Base-by-base conservation (phyloP, 352 stramenopile genomes). In the Thalassiosira livingstoniorum region DNA sequence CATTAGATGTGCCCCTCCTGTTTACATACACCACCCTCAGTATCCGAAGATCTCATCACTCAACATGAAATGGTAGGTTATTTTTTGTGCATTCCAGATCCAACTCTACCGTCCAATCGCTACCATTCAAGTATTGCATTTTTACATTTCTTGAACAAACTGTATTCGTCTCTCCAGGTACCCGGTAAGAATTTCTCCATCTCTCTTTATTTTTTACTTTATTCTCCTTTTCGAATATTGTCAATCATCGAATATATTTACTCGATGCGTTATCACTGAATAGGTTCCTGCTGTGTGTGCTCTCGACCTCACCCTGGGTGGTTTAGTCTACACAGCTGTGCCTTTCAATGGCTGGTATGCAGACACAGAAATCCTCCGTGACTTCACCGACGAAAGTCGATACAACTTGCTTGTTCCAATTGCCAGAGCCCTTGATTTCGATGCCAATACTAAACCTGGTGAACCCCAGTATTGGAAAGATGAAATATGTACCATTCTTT, bases 301-400 rank as follows among this genome's bases (percentile, higher is more conserved):
- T 4, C 55, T 85, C 1, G 78, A 85, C 51, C 35, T 85, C 51
- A 63, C 54, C 18, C 13, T 85, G 15, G 78, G 78, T 27, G 78
- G 78, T 7, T 61, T 85, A 27, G 21, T 76, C 1, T 85, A 85
- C 57, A 85, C 62, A 32, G 69, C 78, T 4, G 70, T 80, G 3
- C 78, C 78, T 39, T 85, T 85, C 57, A 85, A 85, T 64, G 78
- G 47, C n/a, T 85, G 78, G 78, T 85, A 85, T 55, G 78, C 78
- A n/a, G 64, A 71, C 29, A 85, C 78, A 10, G 78, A 85, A 47
- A 70, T 85, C 0, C 25, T 80, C 1, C 69, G 78, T 27, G 69
- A 85, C 34, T 61, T 80, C 23, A 80, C 53, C 4, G 61, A 80
- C 43, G 69, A 75, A 29, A 23, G 5, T 42, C 31, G 78, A 15